Base-by-base conservation (phyloP, 2,329 filamentous ascomycete genomes). In the Pestalotiopsis sp. region DNA sequence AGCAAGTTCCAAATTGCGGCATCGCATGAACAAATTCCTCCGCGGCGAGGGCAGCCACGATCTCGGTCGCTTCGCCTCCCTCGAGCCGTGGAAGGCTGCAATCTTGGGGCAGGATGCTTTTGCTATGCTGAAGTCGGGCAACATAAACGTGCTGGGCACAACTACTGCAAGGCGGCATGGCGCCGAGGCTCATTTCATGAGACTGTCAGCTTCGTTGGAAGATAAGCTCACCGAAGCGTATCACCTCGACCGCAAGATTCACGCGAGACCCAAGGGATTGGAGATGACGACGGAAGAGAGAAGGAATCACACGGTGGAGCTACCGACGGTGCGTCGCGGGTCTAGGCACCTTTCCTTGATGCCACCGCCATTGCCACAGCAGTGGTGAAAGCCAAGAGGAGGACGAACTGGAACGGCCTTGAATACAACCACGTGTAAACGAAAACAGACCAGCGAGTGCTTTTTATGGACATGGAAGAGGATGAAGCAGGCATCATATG, bases 21-120 rank as follows among this genome's bases (percentile, higher is more conserved):
- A 70, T 35, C 61, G n/a, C 7, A 64, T 78, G 14, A 69, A 68
- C 9, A 66, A 35, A 17, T 66, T 77, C n/a, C 62, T 74, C 24
- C 57, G 20, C 7, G 52, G 69, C 7, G 24, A 64, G 5, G 7
- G 38, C 0, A 9, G 17, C 44, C 44, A 22, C 44, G 13, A 56
- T 7, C 20, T 61, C 7, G 71, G 70, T 35, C 66, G 57, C 0
- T 64, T 65, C 2, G 57, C n/a, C 7, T 69, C 75, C 24, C 63
- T 76, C 4, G 74, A 75, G 64, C 35, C 63, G 0, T 78, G 74
- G 73, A 71, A 75, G 66, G 73, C 72, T 7, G 69, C 73, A 17
- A 77, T 78, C 35, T 68, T 76, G 3, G 76, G 75, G 2, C 65
- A 64, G 40, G 60, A 48, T 11, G 75, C 75, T 61, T 65, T 77